These are phyloP conservation scores for Neckera pumila DNA, from an alignment of 225 moss, liverwort and hornwort species.

Conservation along the genomic window DNA sequence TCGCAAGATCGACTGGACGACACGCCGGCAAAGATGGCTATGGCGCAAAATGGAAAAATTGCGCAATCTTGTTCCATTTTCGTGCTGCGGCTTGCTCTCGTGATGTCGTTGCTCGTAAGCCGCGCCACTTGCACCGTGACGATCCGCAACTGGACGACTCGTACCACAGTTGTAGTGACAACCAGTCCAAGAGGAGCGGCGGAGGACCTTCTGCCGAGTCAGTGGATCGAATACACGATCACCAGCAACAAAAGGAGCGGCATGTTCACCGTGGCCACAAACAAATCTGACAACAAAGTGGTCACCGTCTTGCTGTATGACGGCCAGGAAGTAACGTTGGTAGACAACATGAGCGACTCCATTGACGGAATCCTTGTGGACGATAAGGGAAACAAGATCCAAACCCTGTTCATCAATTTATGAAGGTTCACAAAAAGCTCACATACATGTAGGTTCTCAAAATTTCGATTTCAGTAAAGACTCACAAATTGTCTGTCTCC, in stretches of 20 bases:
- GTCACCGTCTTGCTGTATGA: not conserved
- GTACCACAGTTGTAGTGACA: not conserved
- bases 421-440: not conserved
- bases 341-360: not conserved
- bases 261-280: constrained; percentile 8
- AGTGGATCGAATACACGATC: constrained; percentile 19
- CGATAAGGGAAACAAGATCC: not conserved
- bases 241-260: constrained; percentile 1
- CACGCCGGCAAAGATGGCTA: not conserved
- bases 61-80: not conserved
- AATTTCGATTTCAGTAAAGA: not conserved
- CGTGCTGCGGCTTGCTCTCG: not conserved
- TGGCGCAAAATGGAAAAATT: not conserved
- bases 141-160: constrained; percentile 12
- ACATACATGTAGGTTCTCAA: not conserved
- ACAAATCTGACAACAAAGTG: not conserved
- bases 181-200: not conserved
- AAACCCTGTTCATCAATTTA: constrained; percentile 9
- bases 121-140: not conserved
- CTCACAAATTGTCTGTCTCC: not conserved
- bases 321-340: not conserved
- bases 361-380: not conserved
- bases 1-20: not conserved
- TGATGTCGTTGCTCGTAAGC: not conserved
- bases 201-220: constrained; percentile 9